Evolutionary conservation across 2,329 filamentous ascomycete species (phyloP).

Genomic region (Calonectria pteridis): DNA sequence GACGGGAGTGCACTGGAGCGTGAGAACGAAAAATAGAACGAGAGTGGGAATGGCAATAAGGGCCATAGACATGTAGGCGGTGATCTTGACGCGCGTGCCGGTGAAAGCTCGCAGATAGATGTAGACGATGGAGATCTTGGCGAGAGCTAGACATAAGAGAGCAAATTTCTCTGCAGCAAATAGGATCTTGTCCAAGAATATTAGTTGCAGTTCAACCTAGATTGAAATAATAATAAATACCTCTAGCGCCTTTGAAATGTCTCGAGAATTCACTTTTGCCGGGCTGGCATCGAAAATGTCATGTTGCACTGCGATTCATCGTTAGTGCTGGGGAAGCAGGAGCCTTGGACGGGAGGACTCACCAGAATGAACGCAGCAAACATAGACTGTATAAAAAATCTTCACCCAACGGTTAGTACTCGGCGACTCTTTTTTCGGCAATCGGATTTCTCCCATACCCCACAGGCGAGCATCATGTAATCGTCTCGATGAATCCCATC

Average conservation of each 20-base stretch:
- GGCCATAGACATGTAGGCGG: constrained; percentile 50
- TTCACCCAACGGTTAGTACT: constrained; percentile 18
- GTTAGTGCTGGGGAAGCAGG: background rate
- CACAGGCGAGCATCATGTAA: constrained; percentile 53
- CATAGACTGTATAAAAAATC: constrained; percentile 42
- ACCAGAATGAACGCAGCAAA: constrained; percentile 16
- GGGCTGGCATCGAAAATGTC: constrained; percentile 14
- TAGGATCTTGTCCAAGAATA: constrained; percentile 34
- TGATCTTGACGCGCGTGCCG: constrained; percentile 47
- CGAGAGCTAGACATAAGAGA: constrained; percentile 53
- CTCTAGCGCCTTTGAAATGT: constrained; percentile 1
- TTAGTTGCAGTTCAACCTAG: background rate
- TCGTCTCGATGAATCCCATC: constrained; percentile 53
- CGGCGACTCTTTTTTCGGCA: background rate
- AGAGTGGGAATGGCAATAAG: constrained; percentile 51
- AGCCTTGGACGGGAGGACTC: background rate
- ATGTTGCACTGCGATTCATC: constrained; percentile 2
- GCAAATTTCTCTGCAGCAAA: constrained; percentile 51
- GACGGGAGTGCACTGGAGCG: constrained; percentile 57
- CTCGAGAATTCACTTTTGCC: background rate
- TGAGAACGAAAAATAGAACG: constrained; percentile 51
- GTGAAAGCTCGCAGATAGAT: constrained; percentile 56
- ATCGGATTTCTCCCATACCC: constrained; percentile 40
- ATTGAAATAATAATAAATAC: background rate
- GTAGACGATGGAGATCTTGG: constrained; percentile 54